Percentiles rank a stretch among this genome's conserved stretches.
These are phyloP conservation scores for Cylindrotheca closterium DNA, from an alignment of 108 stramenopile species.

Conservation along the genomic window DNA sequence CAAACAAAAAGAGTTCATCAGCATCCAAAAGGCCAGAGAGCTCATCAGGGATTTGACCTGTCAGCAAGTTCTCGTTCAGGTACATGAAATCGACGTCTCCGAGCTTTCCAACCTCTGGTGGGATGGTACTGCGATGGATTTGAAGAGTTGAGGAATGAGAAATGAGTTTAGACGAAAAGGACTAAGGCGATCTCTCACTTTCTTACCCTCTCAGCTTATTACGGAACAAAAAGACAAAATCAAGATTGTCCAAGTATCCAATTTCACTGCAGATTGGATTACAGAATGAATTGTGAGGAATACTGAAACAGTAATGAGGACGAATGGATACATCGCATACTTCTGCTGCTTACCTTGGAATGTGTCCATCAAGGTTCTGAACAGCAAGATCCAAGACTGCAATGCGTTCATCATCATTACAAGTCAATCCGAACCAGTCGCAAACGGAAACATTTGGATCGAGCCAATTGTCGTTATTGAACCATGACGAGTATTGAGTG, in stretches of 20 bases:
- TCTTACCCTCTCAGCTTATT: constrained; percentile 14
- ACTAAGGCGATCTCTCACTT: too few relatives aligned
- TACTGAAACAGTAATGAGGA: too few relatives aligned
- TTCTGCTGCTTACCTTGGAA: too few relatives aligned
- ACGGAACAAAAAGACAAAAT: constrained; percentile 19
- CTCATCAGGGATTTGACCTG: constrained; percentile 4
- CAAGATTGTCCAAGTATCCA: constrained; percentile 31
- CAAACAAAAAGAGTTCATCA: neutral
- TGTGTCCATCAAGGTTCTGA: constrained; percentile 28
- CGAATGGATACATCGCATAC: too few relatives aligned
- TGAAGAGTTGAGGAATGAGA: too few relatives aligned
- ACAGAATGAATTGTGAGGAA: too few relatives aligned
- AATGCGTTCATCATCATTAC: constrained; percentile 43
- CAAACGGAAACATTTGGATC: constrained; percentile 20
- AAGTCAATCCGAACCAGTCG: constrained; percentile 53
- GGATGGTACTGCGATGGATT: too few relatives aligned
- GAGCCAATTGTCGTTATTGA: constrained; percentile 5
- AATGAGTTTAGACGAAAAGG: too few relatives aligned
- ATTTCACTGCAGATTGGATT: too few relatives aligned
- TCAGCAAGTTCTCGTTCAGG: constrained; percentile 10
- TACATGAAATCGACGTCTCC: neutral
- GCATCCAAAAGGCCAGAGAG: neutral
- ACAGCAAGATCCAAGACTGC: constrained; percentile 47
- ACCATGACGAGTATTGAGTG: constrained; percentile 1
- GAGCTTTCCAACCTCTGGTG: constrained; percentile 12